Base-by-base conservation (phyloP, 2,329 filamentous ascomycete species). In the Mariannaea elegans region DNA sequence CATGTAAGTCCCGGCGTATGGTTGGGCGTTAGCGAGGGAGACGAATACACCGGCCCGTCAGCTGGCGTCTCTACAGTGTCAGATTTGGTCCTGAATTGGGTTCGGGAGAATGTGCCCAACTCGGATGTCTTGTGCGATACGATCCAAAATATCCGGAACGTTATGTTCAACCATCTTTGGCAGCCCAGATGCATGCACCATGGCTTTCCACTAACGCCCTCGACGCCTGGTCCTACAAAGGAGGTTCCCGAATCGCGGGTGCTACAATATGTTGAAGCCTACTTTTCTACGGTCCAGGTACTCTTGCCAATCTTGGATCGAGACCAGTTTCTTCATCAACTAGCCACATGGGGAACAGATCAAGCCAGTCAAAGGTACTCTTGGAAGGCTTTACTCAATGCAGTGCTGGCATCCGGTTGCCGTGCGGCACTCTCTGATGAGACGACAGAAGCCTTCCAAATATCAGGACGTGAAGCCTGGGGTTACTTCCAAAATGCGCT, bases 31-130 rank as follows among this genome's bases (percentile, higher is more conserved):
- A 19, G n/a, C 12, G 41, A 49, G 3, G 56, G 56, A 3, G 49
- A 59, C 19, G 56, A 59, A 9, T 59, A 59, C 36, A 59, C 56
- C 2, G 56, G 56, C 12, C 56, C 56, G 7, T 59, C 56, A 18
- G 53, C 56, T 3, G 56, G 56, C 16, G 44, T 54, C 10, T 41
- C 49, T 2, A 32, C 34, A 6, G 38, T 59, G 5, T 59, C 56
- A 2, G 56, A 59, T n/a, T 2, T 49, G 7, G 56, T 48, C 7
- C n/a, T 59, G 27, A 21, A 42, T 3, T 59, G 56, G 56, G 9
- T 59, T 2, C 56, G 49, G 2, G 7, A 36, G 7, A 18, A 59
- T n/a, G 21, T 59, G 4, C 14, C 34, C 1, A 36, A 49, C 13
- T 56, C 53, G 8, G 34, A 36, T 1, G 34, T 6, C 2, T 34